Evolutionary conservation across 164 flowering plant genomes (phyloP).

Genomic region (Brasenia schreberi): DNA sequence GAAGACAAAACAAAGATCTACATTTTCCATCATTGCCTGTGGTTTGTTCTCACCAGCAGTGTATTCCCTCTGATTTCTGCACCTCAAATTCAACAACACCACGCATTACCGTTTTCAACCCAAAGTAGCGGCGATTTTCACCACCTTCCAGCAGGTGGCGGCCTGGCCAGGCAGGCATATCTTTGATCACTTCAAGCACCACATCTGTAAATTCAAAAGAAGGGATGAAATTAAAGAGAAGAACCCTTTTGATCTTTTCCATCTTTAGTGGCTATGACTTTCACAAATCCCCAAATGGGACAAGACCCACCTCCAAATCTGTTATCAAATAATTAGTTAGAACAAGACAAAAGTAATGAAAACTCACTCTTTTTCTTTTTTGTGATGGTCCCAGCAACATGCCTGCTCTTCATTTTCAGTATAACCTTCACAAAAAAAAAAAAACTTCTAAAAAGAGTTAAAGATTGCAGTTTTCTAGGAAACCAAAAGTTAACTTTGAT

Average conservation of each 20-base stretch:
- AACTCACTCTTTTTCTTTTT: slow-evolving; percentile 99
- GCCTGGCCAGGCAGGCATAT: slow-evolving; percentile 94
- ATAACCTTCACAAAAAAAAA: slow-evolving; percentile 48
- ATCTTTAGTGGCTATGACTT: no score
- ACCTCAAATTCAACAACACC: slow-evolving; percentile 88
- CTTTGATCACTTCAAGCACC: slow-evolving; percentile 61
- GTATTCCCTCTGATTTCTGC: slow-evolving; percentile 69
- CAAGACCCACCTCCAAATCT: no score
- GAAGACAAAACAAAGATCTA: background rate
- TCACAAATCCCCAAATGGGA: slow-evolving; percentile 1
- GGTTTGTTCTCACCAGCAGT: slow-evolving; percentile 46
- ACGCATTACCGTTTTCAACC: slow-evolving; percentile 50
- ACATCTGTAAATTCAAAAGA: no score
- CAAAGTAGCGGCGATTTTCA: slow-evolving; percentile 66
- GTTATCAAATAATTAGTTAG: no score
- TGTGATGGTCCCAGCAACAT: slow-evolving; percentile 96
- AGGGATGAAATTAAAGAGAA: no score
- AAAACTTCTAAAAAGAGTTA: no score
- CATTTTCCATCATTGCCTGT: no score
- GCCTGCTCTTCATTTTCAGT: slow-evolving; percentile 97
- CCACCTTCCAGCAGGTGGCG: slow-evolving; percentile 86
- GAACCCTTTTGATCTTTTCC: no score
- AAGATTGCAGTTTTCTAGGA: no score
- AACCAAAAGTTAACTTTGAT: no score
- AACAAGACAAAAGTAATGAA: no score